Evolutionary conservation across 2,329 filamentous ascomycete species (phyloP), one percentile per base, ranked within the genome.

Genomic region (Chaetoscypha palmicola): DNA sequence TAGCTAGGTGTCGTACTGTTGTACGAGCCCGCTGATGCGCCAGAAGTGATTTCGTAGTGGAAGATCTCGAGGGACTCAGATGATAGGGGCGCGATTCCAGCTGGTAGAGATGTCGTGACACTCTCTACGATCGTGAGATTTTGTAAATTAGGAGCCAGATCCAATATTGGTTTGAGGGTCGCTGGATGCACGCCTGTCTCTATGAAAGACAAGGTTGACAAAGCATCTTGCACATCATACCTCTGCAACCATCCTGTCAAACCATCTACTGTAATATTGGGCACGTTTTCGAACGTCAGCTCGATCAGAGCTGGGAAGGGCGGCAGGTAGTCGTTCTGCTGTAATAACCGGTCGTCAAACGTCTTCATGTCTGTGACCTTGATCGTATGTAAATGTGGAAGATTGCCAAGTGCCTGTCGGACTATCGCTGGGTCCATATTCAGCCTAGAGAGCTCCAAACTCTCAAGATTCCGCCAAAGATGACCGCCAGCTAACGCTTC

Each of bases 31-130:
- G 76, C 68, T 3, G 69, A 63, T 0, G 76, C 66, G 8, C 70
- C 69, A 2, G 79, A 73, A 9, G 78, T 83, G 60, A 97, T 86
- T 64, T 96, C 91, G 61, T 82, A 96, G 55, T 91, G 83, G 11
- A 97, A 69, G 2, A 78, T 83, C 53, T 72, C 68, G 16, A 97
- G 74, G 12, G 81, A 81, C 42, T 67, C 69, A 2, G 87, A 94
- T 5, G 74, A 65, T 40, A 96, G 68, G 0, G 79, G 78, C 1
- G 79, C 81, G 2, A 83, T 57, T 41, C 74, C 69, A 19, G 73
- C 61, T 2, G 77, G 74, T 45, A 84, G 75, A 0, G 75, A 72
- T 14, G 70, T 69, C 1, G 70, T 63, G 2, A 83, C 75, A 14
- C 70, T 71, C 46, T 77, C 72, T 31, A 68, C 68, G 44, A 83